Evolutionary conservation across 805 yeast genomes (phyloP).

Genomic region (Teunomyces tritomae): DNA sequence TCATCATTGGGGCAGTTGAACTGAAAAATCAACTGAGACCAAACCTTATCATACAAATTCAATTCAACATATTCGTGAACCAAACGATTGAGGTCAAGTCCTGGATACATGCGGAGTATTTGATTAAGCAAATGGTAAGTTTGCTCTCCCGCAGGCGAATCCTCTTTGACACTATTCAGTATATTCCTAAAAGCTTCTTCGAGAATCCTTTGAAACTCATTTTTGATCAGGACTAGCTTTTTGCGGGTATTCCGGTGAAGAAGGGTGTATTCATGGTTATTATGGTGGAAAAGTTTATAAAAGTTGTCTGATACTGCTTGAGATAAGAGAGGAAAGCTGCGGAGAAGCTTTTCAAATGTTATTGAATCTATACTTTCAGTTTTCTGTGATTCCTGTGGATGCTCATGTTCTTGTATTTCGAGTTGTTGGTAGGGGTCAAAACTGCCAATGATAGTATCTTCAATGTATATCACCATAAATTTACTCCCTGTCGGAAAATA

Average conservation of each 20-base stretch:
- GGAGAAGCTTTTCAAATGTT: conserved; percentile 36
- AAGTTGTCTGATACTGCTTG: conserved; percentile 38
- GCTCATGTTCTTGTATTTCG: not conserved
- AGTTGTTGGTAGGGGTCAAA: not conserved
- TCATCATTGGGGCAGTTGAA: conserved; percentile 25
- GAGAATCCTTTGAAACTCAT: conserved; percentile 32
- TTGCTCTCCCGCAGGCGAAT: conserved; percentile 34
- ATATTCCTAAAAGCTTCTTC: conserved; percentile 35
- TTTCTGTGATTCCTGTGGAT: not conserved
- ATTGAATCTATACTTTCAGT: conserved; percentile 8
- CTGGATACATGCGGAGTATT: conserved; percentile 33
- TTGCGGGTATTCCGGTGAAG: conserved; percentile 31
- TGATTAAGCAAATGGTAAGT: conserved; percentile 29
- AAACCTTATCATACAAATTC: conserved; percentile 62
- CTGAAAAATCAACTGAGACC: conserved; percentile 48
- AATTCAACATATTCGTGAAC: conserved; percentile 72
- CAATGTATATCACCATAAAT: conserved; percentile 58
- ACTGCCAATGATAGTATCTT: conserved; percentile 52
- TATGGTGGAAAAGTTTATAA: conserved; percentile 40
- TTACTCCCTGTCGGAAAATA: conserved; percentile 56
- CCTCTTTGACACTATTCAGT: conserved; percentile 37
- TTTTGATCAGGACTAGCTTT: conserved; percentile 21
- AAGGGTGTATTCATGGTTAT: conserved; percentile 30
- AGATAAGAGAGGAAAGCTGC: conserved; percentile 40
- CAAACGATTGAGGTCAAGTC: conserved; percentile 47